These are phyloP conservation scores for Hypomyces perniciosus DNA, from an alignment of 2,329 filamentous ascomycete species.

Conservation along the genomic window DNA sequence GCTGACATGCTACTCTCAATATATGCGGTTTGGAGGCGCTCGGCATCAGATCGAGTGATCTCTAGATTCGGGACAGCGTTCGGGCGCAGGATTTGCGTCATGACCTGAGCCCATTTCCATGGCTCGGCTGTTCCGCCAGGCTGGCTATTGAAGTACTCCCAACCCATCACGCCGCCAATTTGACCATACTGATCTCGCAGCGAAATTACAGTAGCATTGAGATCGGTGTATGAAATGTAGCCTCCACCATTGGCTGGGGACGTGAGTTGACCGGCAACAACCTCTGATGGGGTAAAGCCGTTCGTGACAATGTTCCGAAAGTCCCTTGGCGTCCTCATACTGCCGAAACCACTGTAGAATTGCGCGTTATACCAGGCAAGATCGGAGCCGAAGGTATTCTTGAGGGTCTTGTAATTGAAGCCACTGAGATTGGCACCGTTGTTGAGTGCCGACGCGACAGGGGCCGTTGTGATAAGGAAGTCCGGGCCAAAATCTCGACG, in stretches of 20 bases:
- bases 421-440: slow-evolving; percentile 61
- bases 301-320: slow-evolving; percentile 43
- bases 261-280: slow-evolving; percentile 75
- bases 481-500: slow-evolving; percentile 58
- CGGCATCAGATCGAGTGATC: slow-evolving; percentile 13
- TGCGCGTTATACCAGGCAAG: slow-evolving; percentile 83
- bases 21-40: slow-evolving; percentile 12
- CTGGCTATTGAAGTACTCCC: slow-evolving; percentile 77
- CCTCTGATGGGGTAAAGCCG: slow-evolving; percentile 63
- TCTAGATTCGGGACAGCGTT: slow-evolving; percentile 10
- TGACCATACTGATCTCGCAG: slow-evolving; percentile 47
- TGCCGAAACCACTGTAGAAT: slow-evolving; percentile 83
- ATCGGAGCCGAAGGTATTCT: slow-evolving; percentile 52
- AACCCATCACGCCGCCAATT: slow-evolving; percentile 84
- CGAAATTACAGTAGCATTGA: slow-evolving; percentile 35
- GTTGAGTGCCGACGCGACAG: slow-evolving; percentile 68
- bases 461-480: slow-evolving; percentile 74
- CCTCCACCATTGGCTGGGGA: slow-evolving; percentile 60
- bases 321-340: slow-evolving; percentile 33
- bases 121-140: slow-evolving; percentile 47
- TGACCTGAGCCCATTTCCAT: slow-evolving; percentile 66
- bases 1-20: slow-evolving; percentile 4
- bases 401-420: slow-evolving; percentile 69
- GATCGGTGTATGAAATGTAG: slow-evolving; percentile 38
- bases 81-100: slow-evolving; percentile 23